A percentile compares a stretch with the other conserved stretches of the same genome.
phyloP scores from a whole-genome alignment of 2,329 filamentous ascomycete species.

The Hypoxylon sp. region DNA sequence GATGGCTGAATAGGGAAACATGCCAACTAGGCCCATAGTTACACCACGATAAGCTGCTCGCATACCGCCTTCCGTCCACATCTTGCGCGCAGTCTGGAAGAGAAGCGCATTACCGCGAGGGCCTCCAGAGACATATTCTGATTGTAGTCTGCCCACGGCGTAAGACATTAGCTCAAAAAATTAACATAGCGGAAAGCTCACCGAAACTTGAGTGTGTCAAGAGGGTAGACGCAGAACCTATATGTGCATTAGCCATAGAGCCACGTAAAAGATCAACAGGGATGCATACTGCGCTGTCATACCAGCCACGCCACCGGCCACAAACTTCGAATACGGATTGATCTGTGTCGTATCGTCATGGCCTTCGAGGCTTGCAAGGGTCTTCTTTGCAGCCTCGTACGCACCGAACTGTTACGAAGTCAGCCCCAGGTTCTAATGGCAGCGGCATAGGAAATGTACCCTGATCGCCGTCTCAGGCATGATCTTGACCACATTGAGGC shows the following conservation, averaged over 20 bases:
- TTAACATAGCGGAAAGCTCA: conserved; percentile 46
- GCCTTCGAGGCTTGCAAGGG: conserved; percentile 88
- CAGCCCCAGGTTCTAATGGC: conserved; percentile 28
- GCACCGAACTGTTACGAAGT: conserved; percentile 78
- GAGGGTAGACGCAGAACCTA: conserved; percentile 91
- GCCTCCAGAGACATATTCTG: conserved; percentile 90
- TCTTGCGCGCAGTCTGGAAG: conserved; percentile 84
- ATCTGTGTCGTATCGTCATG: conserved; percentile 86
- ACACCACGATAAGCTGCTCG: conserved; percentile 90
- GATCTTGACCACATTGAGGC: conserved; percentile 95
- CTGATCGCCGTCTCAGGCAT: conserved; percentile 99
- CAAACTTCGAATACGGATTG: conserved; percentile 87
- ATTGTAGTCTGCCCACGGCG: conserved; percentile 82
- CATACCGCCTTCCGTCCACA: conserved; percentile 83
- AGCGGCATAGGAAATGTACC: conserved; percentile 51
- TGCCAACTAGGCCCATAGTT: conserved; percentile 92
- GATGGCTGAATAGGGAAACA: conserved; percentile 98
- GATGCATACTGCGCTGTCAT: conserved; percentile 87
- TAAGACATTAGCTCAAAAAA: conserved; percentile 39
- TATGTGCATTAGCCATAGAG: conserved; percentile 46
- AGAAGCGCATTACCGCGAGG: conserved; percentile 87
- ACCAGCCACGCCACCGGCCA: conserved; percentile 90
- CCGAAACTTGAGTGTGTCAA: conserved; percentile 84
- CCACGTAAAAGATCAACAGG: neutral
- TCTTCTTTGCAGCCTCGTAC: conserved; percentile 94